Base-by-base conservation (phyloP, 1,139 yeast species). In the Wickerhamiella pararugosa region DNA sequence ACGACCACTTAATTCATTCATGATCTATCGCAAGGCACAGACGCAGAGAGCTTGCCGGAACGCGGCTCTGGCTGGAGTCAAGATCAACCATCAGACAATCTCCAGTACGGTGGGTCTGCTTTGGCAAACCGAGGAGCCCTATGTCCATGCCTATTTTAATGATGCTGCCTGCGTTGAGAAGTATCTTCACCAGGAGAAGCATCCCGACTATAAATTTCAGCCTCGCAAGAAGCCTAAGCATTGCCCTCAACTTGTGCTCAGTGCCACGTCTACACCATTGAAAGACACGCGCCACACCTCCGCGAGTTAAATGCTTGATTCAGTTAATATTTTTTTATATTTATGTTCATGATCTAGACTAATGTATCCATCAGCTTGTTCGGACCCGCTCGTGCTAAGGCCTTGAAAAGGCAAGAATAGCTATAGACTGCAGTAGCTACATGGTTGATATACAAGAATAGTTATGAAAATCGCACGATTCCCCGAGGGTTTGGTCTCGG, bases 1-100 rank as follows among this genome's bases (percentile, higher is more conserved):
- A 50, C 62, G 75, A 30, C 74, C 74, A 1, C 56, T 69, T 45
- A 70, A 70, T 55, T 66, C 71, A 29, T 70, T 69, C 49, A 69
- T 70, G 73, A 59, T 70, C 10, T 70, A 70, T 49, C 60, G 73
- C 46, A 58, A 65, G 34, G 52, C 65, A 7, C 65, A 67, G 57
- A 65, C 69, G 37, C 68, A 63, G 47, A 61, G 64, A 6, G 65
- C 68, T 25, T 56, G 64, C 51, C 59, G 67, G 2, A 58, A 64
- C 30, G 65, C 67, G 7, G 55, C 63, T 29, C 55, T 64, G 32
- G 59, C 62, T 30, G 53, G 64, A 33, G 52, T 65, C 39, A 59
- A 59, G 51, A 56, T 64, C 41, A 63, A 65, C 46, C 69, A 66
- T 42, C 69, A 65, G 48, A 52, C 58, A 43, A 58, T 66, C 40